These are phyloP conservation scores for Eutrema japonicum DNA, from an alignment of 345 rosid species.

Conservation along the genomic window DNA sequence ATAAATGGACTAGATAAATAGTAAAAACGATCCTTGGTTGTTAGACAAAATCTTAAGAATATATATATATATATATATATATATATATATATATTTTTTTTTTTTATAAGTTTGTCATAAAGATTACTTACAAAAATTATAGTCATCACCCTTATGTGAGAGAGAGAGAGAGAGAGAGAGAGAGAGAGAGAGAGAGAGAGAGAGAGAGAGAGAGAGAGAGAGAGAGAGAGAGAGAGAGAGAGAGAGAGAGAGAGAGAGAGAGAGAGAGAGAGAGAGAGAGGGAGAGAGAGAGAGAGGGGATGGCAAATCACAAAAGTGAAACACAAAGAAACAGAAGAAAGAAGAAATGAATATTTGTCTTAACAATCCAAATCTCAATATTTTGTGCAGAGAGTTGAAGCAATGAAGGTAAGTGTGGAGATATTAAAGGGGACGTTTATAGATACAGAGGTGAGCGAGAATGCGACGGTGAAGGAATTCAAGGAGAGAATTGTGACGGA, in stretches of 20 bases:
- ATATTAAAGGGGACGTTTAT: conserved; percentile 66
- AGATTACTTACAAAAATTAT: background rate
- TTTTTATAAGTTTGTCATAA: background rate
- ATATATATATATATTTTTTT: too few species aligned
- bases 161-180: too few species aligned
- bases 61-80: too few species aligned
- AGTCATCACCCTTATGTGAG: background rate
- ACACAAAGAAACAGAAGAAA: background rate
- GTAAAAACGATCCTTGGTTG: background rate
- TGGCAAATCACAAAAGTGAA: too few species aligned
- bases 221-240: too few species aligned
- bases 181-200: too few species aligned
- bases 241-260: too few species aligned
- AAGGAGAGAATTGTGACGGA: conserved; percentile 59
- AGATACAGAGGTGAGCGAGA: conserved; percentile 50
- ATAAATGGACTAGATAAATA: background rate
- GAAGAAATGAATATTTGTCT: conserved; percentile 12
- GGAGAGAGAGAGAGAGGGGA: too few species aligned
- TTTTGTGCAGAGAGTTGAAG: conserved; percentile 22
- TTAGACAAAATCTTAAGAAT: background rate
- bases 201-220: too few species aligned
- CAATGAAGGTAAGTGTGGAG: conserved; percentile 75
- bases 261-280: background rate
- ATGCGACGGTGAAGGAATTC: conserved; percentile 60
- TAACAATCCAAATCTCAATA: conserved; percentile 11